Percentiles rank a stretch among this genome's conserved stretches.
Conservation (phyloP, 352 stramenopile genomes). For the Phytophthora melonis region DNA sequence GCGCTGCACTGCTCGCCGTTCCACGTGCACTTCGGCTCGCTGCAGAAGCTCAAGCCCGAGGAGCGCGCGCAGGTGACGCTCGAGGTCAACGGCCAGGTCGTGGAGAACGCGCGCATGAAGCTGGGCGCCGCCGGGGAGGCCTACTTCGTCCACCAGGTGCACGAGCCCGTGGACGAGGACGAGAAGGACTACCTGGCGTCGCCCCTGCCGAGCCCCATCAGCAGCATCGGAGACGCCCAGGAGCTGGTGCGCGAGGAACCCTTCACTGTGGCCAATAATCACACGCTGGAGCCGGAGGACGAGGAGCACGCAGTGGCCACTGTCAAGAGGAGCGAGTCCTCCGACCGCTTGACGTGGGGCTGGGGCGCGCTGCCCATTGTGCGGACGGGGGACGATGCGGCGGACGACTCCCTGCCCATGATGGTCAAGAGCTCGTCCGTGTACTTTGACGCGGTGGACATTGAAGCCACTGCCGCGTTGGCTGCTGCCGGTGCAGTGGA, state of each 20-base stretch:
- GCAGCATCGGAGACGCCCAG: slow-evolving; percentile 20
- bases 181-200: slow-evolving; percentile 77
- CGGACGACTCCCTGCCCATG: slow-evolving; percentile 28
- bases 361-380: slow-evolving; percentile 63
- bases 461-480: slow-evolving; percentile 26
- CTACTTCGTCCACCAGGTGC: slow-evolving; percentile 78
- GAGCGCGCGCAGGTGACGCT: slow-evolving; percentile 58
- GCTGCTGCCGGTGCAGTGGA: neutral
- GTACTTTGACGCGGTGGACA: slow-evolving; percentile 84
- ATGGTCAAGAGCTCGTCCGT: slow-evolving; percentile 80
- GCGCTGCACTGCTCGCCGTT: slow-evolving; percentile 76
- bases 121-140: slow-evolving; percentile 71
- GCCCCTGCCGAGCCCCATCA: slow-evolving; percentile 58
- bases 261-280: slow-evolving; percentile 6
- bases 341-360: slow-evolving; percentile 63
- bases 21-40: slow-evolving; percentile 82
- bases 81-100: slow-evolving; percentile 65
- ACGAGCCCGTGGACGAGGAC: slow-evolving; percentile 51
- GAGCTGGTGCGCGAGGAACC: slow-evolving; percentile 20
- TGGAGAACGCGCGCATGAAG: slow-evolving; percentile 79
- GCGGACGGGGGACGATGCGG: slow-evolving; percentile 24
- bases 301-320: slow-evolving; percentile 23
- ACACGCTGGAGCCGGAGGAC: slow-evolving; percentile 31
- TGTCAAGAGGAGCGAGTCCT: slow-evolving; percentile 19
- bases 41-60: slow-evolving; percentile 46